Conservation (phyloP, 1,284 basidiomycete species). For the Hymenochaete sp. region DNA sequence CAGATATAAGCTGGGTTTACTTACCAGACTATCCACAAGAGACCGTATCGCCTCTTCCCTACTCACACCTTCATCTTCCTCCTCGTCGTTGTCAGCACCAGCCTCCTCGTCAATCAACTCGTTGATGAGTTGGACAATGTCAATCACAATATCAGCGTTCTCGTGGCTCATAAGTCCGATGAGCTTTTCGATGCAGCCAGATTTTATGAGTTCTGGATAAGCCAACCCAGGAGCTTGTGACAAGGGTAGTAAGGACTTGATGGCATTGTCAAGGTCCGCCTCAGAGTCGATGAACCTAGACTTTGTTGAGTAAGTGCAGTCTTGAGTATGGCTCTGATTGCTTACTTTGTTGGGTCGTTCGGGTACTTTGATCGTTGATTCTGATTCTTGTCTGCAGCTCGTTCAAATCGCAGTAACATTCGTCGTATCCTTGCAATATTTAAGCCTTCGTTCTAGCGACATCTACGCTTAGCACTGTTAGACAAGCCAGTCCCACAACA, state of each 20-base stretch:
- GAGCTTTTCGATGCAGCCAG: slow-evolving; percentile 61
- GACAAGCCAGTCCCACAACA: slow-evolving; percentile 19
- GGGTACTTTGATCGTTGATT: slow-evolving; percentile 90
- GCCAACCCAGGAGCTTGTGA: slow-evolving; percentile 78
- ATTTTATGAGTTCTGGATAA: slow-evolving; percentile 84
- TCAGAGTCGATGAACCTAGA: slow-evolving; percentile 96
- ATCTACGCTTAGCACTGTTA: slow-evolving; percentile 25
- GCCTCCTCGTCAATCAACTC: slow-evolving; percentile 97
- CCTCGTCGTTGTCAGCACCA: slow-evolving; percentile 65
- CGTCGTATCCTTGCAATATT: slow-evolving; percentile 65
- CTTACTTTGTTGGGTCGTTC: slow-evolving; percentile 82
- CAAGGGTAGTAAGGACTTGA: slow-evolving; percentile 83
- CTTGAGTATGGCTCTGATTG: slow-evolving; percentile 4
- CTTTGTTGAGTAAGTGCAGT: background rate
- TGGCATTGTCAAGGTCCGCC: slow-evolving; percentile 81
- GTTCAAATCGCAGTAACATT: slow-evolving; percentile 76
- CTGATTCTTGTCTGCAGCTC: slow-evolving; percentile 87
- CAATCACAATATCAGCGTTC: slow-evolving; percentile 89
- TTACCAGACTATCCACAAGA: slow-evolving; percentile 67
- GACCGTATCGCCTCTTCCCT: slow-evolving; percentile 63
- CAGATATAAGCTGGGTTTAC: slow-evolving; percentile 24
- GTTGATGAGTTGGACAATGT: slow-evolving; percentile 84
- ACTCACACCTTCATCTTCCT: slow-evolving; percentile 51
- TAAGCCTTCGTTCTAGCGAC: slow-evolving; percentile 50
- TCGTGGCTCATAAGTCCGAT: slow-evolving; percentile 86